These are phyloP conservation scores for Pascua sp. DNA, from an alignment of 1,284 basidiomycete genomes.

Conservation along the genomic window DNA sequence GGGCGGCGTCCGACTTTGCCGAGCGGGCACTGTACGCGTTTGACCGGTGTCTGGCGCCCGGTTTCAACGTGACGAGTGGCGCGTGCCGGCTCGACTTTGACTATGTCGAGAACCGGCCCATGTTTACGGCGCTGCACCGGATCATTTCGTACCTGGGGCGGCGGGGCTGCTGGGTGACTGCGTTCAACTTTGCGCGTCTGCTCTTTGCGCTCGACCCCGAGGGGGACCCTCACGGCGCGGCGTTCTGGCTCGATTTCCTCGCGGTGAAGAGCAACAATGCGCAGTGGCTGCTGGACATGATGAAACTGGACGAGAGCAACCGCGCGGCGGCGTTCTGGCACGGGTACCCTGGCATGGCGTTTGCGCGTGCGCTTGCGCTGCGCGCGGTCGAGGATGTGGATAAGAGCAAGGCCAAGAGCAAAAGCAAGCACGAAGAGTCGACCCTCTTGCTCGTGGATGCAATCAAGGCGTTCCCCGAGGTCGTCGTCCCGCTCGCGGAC, in stretches of 20 bases:
- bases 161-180: slow-evolving; percentile 79
- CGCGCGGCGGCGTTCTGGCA: slow-evolving; percentile 50
- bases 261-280: slow-evolving; percentile 73
- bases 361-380: slow-evolving; percentile 68
- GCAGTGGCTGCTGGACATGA: slow-evolving; percentile 72
- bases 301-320: slow-evolving; percentile 48
- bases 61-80: slow-evolving; percentile 76
- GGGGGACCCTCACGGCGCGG: slow-evolving; percentile 76
- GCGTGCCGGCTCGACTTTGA: slow-evolving; percentile 80
- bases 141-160: slow-evolving; percentile 77
- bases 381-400: slow-evolving; percentile 58
- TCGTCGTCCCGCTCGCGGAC: slow-evolving; percentile 74
- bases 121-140: slow-evolving; percentile 63
- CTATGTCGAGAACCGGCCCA: slow-evolving; percentile 47
- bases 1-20: slow-evolving; percentile 76
- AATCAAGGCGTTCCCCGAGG: slow-evolving; percentile 69
- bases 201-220: slow-evolving; percentile 76
- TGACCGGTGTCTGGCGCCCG: slow-evolving; percentile 76
- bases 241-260: slow-evolving; percentile 79
- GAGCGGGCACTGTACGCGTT: slow-evolving; percentile 84
- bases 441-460: slow-evolving; percentile 68
- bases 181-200: slow-evolving; percentile 81
- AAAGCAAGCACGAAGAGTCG: slow-evolving; percentile 54
- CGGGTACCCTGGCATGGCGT: slow-evolving; percentile 77
- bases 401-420: slow-evolving; percentile 51